Conservation (phyloP, 805 yeast species). For the Cyberlindnera euphorbiae region DNA sequence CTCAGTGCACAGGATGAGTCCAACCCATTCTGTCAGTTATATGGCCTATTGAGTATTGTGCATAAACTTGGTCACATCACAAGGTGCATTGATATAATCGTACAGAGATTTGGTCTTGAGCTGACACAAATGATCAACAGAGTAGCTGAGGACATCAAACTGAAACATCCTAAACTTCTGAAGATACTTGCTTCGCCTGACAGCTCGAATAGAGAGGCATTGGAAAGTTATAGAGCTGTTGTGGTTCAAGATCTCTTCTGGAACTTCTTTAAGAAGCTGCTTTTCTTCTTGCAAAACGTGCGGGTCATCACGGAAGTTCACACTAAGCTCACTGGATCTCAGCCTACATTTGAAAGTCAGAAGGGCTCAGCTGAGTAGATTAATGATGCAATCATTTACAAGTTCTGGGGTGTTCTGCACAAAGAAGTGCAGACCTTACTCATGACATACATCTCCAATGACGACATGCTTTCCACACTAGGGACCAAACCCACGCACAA, state of each 20-base stretch:
- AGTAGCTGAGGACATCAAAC: constrained; percentile 59
- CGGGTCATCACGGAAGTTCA: constrained; percentile 52
- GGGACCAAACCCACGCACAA: constrained; percentile 10
- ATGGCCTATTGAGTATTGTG: constrained; percentile 49
- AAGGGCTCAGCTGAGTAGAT: background rate
- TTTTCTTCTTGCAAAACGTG: constrained; percentile 66
- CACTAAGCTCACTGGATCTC: constrained; percentile 4
- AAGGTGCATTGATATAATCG: constrained; percentile 49
- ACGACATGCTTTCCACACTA: constrained; percentile 5
- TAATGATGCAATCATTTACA: constrained; percentile 2
- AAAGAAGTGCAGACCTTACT: constrained; percentile 19
- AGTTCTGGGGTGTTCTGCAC: constrained; percentile 16
- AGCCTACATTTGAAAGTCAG: background rate
- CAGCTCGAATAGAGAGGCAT: constrained; percentile 17
- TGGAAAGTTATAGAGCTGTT: constrained; percentile 44
- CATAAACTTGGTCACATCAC: constrained; percentile 57
- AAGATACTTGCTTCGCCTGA: constrained; percentile 24
- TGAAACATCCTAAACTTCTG: constrained; percentile 44
- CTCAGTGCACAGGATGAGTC: constrained; percentile 32
- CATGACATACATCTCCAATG: constrained; percentile 20
- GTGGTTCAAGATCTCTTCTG: constrained; percentile 69
- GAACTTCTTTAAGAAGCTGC: constrained; percentile 57
- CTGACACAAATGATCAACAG: constrained; percentile 57
- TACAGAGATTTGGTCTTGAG: constrained; percentile 55
- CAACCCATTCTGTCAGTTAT: constrained; percentile 51